Base-by-base conservation (phyloP, 2,329 filamentous ascomycete genomes). In the Lithohypha guttulata region DNA sequence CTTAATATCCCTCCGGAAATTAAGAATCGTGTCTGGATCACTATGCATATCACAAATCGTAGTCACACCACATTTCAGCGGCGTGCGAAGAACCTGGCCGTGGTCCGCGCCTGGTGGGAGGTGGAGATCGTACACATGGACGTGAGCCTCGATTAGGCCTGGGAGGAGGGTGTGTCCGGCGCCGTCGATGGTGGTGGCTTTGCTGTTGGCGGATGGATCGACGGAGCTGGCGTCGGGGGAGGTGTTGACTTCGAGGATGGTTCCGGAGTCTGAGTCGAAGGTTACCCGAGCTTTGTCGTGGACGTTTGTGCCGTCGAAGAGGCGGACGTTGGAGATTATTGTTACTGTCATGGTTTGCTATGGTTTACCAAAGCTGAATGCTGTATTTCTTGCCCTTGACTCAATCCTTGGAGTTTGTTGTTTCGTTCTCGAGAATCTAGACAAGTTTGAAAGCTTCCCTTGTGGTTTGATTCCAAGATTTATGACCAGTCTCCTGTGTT, bases 31-130 rank as follows among this genome's bases (percentile, higher is more conserved):
- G 15, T 34, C 46, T 18, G 42, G 38, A 29, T 50, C 48, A 28
- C 43, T 46, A 34, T 50, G 48, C 49, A 52, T 52, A 29, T 50
- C 47, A 32, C 46, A 49, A 7, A 52, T 43, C 2, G 49, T 52
- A 27, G 49, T 52, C 21, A 52, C 45, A 17, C 49, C 49, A 29
- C 44, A 43, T 39, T 40, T 47, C 23, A 52, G 26, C 5, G 49
- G 46, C 15, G 41, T 39, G 19, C 34, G 30, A 15, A 51, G 31
- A 19, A 51, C 39, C 15, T 36, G 33, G 20, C 32, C 34, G 34
- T 41, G 32, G 30, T 48, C 44, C 6, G 35, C 29, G 4, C 48
- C 49, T 8, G 41, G 33, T 13, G 48, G 43, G 14, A 50, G 34
- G 32, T 51, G 49, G 5, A 50, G 30, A 9, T 14, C 39, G 23